Base-by-base conservation (phyloP, 2,329 filamentous ascomycete species). In the Epichloe sp. region DNA sequence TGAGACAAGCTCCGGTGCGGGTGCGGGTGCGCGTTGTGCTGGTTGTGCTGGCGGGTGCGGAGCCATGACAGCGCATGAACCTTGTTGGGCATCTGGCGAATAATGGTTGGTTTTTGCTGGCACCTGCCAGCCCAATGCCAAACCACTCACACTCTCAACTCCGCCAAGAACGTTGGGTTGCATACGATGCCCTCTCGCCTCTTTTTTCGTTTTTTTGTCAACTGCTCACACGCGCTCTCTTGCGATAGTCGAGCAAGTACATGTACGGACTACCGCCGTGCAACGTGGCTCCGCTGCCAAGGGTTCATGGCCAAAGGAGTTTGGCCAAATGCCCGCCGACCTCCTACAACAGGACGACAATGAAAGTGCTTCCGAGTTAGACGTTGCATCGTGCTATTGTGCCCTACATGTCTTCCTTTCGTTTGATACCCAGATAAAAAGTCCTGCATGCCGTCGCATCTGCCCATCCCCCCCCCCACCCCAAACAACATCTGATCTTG, bases 271-370 rank as follows among this genome's bases (percentile, higher is more conserved):
- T 41, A 19, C 8, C 38, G 56, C 52, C 52, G 57, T 65, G 63
- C 64, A 65, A 65, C 63, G 63, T 66, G 64, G 64, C 64, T 61
- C 60, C 60, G 56, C 55, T 63, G 56, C 57, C 42, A 19, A 41
- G 12, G 21, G 37, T 35, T 17, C 34, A 41, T 23, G 12, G 48
- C 21, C 21, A 21, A 21, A 21, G 19, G 19, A 19, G 19, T 21
- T 21, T 21, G 21, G 21, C 21, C 21, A 23, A 23, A 23, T 23
- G 21, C 21, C 21, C 21, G 21, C 21, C 21, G 21, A 23, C n/a
- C 23, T 23, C 23, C 5, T 23, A 23, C 23, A 23, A 23, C 21
- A 23, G 21, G 21, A 23, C 21, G 21, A 23, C 21, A 23, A 23
- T 23, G 46, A 48, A 45, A 48, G 35, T 48, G 42, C 41, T 41